A percentile compares a stretch with the other conserved stretches of the same genome.
Evolutionary conservation across 179 eudicot species (phyloP).

Genomic region (Pouteria campechiana): DNA sequence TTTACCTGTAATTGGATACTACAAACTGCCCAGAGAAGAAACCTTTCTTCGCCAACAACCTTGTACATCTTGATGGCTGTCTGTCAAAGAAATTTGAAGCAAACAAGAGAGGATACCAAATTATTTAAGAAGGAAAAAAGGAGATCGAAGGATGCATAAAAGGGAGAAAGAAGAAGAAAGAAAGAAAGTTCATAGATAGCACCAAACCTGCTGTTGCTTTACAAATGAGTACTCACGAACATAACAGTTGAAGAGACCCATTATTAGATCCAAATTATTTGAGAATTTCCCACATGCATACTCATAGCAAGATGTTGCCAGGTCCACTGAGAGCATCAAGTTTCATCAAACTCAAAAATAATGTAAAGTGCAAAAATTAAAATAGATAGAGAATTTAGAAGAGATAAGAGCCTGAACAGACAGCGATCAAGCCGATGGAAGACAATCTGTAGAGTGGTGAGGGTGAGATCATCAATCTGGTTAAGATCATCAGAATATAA

Average conservation of each 20-base stretch:
- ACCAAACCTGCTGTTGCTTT: constrained; percentile 96
- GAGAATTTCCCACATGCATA: constrained; percentile 72
- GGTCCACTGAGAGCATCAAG: constrained; percentile 51
- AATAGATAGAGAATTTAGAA: too few species aligned
- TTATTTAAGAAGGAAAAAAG: background rate
- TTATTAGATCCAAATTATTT: constrained; percentile 75
- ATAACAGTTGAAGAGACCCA: constrained; percentile 94
- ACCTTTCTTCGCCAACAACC: constrained; percentile 84
- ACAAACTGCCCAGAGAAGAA: constrained; percentile 95
- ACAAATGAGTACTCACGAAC: constrained; percentile 92
- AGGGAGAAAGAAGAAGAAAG: background rate
- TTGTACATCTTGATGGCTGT: constrained; percentile 98
- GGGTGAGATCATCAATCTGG: constrained; percentile 70
- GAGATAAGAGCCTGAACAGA: constrained; percentile 23
- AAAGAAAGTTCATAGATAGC: constrained; percentile 1
- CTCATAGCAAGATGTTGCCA: constrained; percentile 93
- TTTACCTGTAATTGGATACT: constrained; percentile 87
- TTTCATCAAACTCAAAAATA: background rate
- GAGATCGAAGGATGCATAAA: background rate
- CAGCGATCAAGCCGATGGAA: constrained; percentile 88
- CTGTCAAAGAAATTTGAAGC: constrained; percentile 29
- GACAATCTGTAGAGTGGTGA: constrained; percentile 89
- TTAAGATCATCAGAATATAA: constrained; percentile 36
- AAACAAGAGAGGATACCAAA: background rate
- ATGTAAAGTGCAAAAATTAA: background rate